Conservation (phyloP, 1,139 yeast species). For the Maudiozyma humilis region DNA sequence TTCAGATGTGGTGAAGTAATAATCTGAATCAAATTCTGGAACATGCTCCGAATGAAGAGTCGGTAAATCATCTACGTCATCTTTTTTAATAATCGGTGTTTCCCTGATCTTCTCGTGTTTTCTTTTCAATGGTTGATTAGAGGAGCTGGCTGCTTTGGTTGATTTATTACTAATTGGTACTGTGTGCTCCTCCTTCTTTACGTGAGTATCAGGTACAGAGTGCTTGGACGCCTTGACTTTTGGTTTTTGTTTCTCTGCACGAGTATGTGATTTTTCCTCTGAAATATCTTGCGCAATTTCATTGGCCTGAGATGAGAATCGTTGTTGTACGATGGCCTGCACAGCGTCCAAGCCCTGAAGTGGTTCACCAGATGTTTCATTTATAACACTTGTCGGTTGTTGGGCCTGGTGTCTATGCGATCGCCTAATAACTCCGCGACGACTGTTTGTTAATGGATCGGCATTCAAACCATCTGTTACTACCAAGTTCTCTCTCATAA, state of each 20-base stretch:
- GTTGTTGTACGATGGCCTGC: conserved; percentile 7
- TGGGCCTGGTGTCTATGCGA: conserved; percentile 24
- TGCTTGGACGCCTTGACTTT: neutral
- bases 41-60: conserved; percentile 3
- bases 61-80: neutral
- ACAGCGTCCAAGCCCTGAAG: conserved; percentile 4
- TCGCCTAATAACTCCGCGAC: conserved; percentile 8
- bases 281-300: conserved; percentile 4
- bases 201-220: neutral
- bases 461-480: conserved; percentile 9
- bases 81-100: neutral
- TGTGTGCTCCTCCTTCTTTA: conserved; percentile 2
- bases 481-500: conserved; percentile 18
- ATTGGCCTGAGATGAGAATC: no score
- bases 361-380: neutral
- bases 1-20: conserved; percentile 28
- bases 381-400: conserved; percentile 8
- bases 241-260: neutral
- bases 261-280: neutral
- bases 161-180: neutral
- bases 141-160: neutral
- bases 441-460: conserved; percentile 3
- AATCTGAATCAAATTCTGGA: conserved; percentile 12
- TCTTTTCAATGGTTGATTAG: neutral
- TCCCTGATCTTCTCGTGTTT: neutral